Evolutionary conservation across 163 green algal genomes (phyloP), one percentile per base, ranked within the genome.

Genomic region (Scenedesmus sp.): DNA sequence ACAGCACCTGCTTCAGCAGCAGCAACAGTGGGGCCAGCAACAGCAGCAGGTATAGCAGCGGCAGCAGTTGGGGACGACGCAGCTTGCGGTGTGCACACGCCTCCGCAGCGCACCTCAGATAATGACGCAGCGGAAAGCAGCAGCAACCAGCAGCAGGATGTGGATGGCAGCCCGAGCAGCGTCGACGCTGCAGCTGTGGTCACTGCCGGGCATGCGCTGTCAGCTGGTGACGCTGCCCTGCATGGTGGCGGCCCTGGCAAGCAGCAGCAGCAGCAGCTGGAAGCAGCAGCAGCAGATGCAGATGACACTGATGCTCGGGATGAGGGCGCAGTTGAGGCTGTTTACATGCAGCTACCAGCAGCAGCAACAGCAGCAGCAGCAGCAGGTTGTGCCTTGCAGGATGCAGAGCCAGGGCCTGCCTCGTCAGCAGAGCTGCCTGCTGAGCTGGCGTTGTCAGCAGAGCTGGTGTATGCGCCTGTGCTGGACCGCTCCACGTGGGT

Each of bases 281-380:
- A 8, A 13, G 8, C 3, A 67, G 83, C 56, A 76, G 83, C 8
- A 70, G 83, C 83, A 52, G 54, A 8, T 13, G 83, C 54, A 67
- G 83, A 23, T 23, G 83, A 73, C 23, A 26, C 57, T 54, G 83
- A 56, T 15, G 54, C 7, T 2, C 12, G 12, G n/a, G 83, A 88
- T 26, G 57, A 70, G 23, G 83, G 26, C 5, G 83, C 56, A 76
- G 83, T 23, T 56, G 23, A 23, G 7, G 54, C 83, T 46, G 83
- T 26, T 62, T 26, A 26, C 4, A 7, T 4, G 12, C 18, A n/a
- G 7, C 7, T n/a, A 7, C 54, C 16, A 86, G 81, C 81, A 66
- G 81, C 81, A 62, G 59, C 85, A 89, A 54, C 83, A 26, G 83
- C 84, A 89, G 85, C 85, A 89, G 85, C 16, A 79, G 70, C 23